Conservation (phyloP, 2,329 filamentous ascomycete genomes). For the Neofusicoccum umdonicola region DNA sequence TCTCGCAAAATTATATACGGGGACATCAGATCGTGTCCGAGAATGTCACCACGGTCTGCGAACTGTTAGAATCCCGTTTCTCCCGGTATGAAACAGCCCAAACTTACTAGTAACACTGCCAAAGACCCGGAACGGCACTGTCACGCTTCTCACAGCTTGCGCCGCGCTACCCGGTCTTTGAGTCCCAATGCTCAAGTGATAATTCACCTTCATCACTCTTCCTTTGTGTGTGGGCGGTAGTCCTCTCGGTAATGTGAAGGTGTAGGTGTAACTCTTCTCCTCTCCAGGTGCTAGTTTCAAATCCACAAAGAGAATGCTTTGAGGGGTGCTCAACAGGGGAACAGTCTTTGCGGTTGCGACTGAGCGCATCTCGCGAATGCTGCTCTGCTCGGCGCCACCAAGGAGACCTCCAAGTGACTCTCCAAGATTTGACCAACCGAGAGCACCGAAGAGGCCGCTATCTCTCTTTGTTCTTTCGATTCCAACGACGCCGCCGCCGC, state of each 20-base stretch:
- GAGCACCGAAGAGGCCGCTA: slow-evolving; percentile 74
- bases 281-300: slow-evolving; percentile 83
- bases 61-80: slow-evolving; percentile 26
- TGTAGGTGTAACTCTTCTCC: slow-evolving; percentile 82
- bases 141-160: slow-evolving; percentile 80
- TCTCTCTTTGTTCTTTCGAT: slow-evolving; percentile 72
- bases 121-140: slow-evolving; percentile 87
- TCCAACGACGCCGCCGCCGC: slow-evolving; percentile 79
- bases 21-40: slow-evolving; percentile 91
- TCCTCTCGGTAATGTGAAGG: slow-evolving; percentile 79
- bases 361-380: slow-evolving; percentile 91
- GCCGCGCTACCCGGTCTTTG: slow-evolving; percentile 76
- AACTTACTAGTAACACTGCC: slow-evolving; percentile 76
- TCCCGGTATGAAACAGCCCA: not conserved
- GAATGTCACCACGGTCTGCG: slow-evolving; percentile 70
- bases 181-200: slow-evolving; percentile 87
- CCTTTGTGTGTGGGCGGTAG: slow-evolving; percentile 90
- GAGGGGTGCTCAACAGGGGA: slow-evolving; percentile 88
- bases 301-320: slow-evolving; percentile 95
- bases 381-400: slow-evolving; percentile 84
- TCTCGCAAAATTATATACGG: slow-evolving; percentile 89
- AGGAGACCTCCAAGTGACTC: slow-evolving; percentile 85
- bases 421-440: slow-evolving; percentile 86
- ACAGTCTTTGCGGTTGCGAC: slow-evolving; percentile 82
- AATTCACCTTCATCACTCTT: slow-evolving; percentile 89